Percentiles rank a stretch among this genome's conserved stretches.
Conservation (phyloP, 371 early-diverging fungal genomes). For the Mortierella sp. region DNA sequence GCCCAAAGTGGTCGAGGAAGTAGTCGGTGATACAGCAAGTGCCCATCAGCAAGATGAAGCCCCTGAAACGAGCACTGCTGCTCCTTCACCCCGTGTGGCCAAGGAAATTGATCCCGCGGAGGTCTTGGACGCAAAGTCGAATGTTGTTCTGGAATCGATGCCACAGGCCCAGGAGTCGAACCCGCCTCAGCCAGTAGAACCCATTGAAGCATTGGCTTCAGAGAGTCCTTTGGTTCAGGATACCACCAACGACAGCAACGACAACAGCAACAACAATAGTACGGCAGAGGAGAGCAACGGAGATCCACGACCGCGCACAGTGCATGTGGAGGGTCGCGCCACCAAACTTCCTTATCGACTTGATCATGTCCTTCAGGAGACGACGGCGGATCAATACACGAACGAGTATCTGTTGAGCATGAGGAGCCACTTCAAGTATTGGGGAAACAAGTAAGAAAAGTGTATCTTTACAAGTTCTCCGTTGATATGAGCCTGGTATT, state of each 20-base stretch:
- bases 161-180: no score
- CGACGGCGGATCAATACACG: constrained; percentile 60
- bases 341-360: constrained; percentile 52
- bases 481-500: no score
- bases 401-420: constrained; percentile 63
- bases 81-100: no score
- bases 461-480: not conserved
- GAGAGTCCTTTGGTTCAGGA: no score
- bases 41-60: no score
- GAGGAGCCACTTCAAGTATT: constrained; percentile 63
- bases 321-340: constrained; percentile 38
- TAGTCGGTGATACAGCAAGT: no score
- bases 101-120: no score
- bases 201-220: no score
- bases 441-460: constrained; percentile 59
- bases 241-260: not conserved
- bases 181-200: no score
- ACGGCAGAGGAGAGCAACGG: not conserved
- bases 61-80: no score
- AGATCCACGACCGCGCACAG: constrained; percentile 1
- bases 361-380: constrained; percentile 60
- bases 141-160: constrained; percentile 44
- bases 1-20: not conserved
- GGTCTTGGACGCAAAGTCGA: constrained; percentile 23
- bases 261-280: not conserved